Base-by-base conservation (phyloP, 805 yeast genomes). In the Diddensiella santjacobensis region DNA sequence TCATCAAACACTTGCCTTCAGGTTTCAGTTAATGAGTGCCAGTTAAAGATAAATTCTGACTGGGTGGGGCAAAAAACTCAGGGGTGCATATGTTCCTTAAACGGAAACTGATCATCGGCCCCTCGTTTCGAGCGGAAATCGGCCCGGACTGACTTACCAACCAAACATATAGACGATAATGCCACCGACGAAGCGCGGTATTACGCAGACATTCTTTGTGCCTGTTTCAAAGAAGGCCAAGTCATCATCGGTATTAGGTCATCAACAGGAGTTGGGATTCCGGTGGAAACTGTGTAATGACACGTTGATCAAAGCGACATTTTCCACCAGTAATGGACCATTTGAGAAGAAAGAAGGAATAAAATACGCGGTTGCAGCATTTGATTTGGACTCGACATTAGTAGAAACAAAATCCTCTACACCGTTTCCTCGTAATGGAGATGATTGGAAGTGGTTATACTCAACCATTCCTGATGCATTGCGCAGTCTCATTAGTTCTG, bases 311-410 rank as follows among this genome's bases (percentile, higher is more conserved):
- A 45, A 37, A 24, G 42, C 49, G 6, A 39, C 22, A 13, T 47
- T 45, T 29, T 8, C 13, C 13, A 43, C 48, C n/a, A 37, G 48
- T 4, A 22, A 22, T 17, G 6, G 17, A 17, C 8, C 45, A 17
- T 15, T n/a, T n/a, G 5, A 39, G 4, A 19, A 18, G 30, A 19
- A 31, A 45, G 45, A 17, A 19, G 19, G 15, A 3, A 18, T 6
- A n/a, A 42, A 22, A 26, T 33, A 31, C 4, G 44, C 45, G n/a
- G 58, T 84, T 1, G 87, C 87, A 1, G 84, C 85, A 0, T 91
- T 90, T 65, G 98, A 91, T 64, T 70, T 91, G 44, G 99, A 91
- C 68, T 83, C 79, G 5, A 91, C 98, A 0, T 56, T 91, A 4
- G 78, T 87, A 0, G 61, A 62, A 13, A 81, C 96, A 0, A 82